These are phyloP conservation scores for Daedaleopsis nitida DNA, from an alignment of 768 basidiomycete genomes.

Conservation along the genomic window DNA sequence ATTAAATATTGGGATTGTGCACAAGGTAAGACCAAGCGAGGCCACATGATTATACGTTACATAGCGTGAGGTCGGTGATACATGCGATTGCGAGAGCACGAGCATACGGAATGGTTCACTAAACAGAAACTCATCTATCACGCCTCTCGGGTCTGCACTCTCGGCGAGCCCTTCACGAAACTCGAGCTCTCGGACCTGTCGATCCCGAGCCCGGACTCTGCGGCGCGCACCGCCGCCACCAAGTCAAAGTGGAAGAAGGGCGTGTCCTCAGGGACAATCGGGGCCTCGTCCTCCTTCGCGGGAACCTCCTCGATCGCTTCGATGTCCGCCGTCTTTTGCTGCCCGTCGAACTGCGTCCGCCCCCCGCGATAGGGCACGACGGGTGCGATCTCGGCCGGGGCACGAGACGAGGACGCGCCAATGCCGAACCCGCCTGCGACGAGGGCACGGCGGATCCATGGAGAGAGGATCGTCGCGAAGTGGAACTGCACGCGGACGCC, in stretches of 20 bases:
- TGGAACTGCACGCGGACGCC: constrained; percentile 66
- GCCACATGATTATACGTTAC: too few species aligned
- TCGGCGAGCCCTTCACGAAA: constrained; percentile 1
- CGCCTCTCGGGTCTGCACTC: constrained; percentile 1
- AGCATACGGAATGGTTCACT: too few species aligned
- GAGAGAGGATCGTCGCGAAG: constrained; percentile 88
- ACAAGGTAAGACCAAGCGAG: too few species aligned
- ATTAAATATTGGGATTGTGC: too few species aligned
- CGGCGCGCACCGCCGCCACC: constrained; percentile 66
- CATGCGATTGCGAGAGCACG: too few species aligned
- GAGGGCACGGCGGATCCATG: constrained; percentile 90
- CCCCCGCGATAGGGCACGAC: constrained; percentile 67
- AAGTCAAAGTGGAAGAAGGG: constrained; percentile 95
- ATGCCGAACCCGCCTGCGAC: constrained; percentile 90
- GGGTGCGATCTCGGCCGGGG: constrained; percentile 68
- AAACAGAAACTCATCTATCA: not conserved
- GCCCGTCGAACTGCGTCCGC: constrained; percentile 23
- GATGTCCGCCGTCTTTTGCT: constrained; percentile 2
- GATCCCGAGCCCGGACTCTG: constrained; percentile 42
- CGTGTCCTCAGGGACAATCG: constrained; percentile 55
- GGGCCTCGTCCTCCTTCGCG: constrained; percentile 17
- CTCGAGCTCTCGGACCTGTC: constrained; percentile 14
- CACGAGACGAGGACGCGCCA: constrained; percentile 46
- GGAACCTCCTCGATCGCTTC: constrained; percentile 11
- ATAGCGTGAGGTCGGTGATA: too few species aligned